Evolutionary conservation across 352 stramenopile genomes (phyloP), one percentile per base, ranked within the genome.

Genomic region (Globisporangium middletonii): DNA sequence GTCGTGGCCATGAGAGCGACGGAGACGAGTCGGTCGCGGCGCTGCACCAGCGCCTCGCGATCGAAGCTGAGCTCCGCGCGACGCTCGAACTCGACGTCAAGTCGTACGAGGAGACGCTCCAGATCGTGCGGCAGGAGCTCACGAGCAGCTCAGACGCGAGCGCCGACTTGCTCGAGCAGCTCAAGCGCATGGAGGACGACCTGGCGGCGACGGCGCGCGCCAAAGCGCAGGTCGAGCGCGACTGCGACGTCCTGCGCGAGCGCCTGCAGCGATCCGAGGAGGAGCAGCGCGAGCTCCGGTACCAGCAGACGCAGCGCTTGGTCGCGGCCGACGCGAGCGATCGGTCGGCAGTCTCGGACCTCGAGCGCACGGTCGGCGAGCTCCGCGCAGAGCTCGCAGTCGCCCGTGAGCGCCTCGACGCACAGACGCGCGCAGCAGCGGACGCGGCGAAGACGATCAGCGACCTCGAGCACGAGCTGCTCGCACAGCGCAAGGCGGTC

Each of bases 41-140:
- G 30, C 53, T 85, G n/a, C 71, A 64, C 26, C 55, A 71, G 28
- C 76, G 68, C 11, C 54, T 87, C 37, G 77, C 82, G 18, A 58
- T 49, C n/a, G 73, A 84, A 38, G 53, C 52, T 6, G 61, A 72
- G 41, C 53, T 65, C 4, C 65, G 76, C 4, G 53, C 64, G 47
- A 86, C 68, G 38, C 67, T 88, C 3, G 69, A 83, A 42, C 64
- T 88, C 23, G 81, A 91, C 50, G 69, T 87, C 8, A 68, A 75
- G 44, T 91, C 81, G 35, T 91, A 89, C 56, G 69, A 81, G 57
- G 81, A 89, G 56, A 72, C 74, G 3, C 47, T 87, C 9, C 64
- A 68, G 37, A 47, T 86, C n/a, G 46, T 88, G 19, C 79, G 76
- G 9, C 65, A 68, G 19, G 71, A 91, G 47, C 56, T 81, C n/a